Evolutionary conservation across 2,329 filamentous ascomycete species (phyloP), one percentile per base, ranked within the genome.

Genomic region (Camillea tinctor): DNA sequence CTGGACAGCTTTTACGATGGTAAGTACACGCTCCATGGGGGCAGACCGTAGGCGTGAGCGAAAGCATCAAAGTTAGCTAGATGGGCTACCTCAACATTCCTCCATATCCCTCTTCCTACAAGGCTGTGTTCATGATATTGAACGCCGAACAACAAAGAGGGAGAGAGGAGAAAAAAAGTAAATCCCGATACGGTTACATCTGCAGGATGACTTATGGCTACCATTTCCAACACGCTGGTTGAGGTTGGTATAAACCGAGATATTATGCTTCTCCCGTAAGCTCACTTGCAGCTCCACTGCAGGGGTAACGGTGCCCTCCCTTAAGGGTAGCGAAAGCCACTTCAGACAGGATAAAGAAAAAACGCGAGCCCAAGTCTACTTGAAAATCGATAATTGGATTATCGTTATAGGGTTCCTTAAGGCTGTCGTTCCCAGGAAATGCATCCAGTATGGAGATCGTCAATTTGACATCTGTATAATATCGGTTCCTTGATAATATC

Each of bases 391-490:
- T 57, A 55, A 54, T 61, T 57, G 50, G 55, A 51, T 26, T 20
- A 26, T 56, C 17, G 23, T 22, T 23, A 19, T 44, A n/a, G 15
- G 36, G 36, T 44, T 44, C 13, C 36, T n/a, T 44, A 44, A 44
- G 36, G 36, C 17, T 17, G 36, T 44, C 36, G 58, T 56, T 66
- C 65, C 65, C 65, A 67, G 53, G 60, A 63, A 60, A 67, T 66
- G 65, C 65, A 67, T 56, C 60, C 50, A 50, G 55, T 54, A 57
- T 53, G 50, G 55, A 55, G 60, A 64, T 65, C 63, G 55, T 58
- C 63, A 52, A 61, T 59, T 62, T 64, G 60, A 60, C 62, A 67
- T 60, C 60, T 64, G 64, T 66, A 67, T 67, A 67, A 64, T 63
- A 65, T 60, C 64, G 49, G 55, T 60, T 60, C 65, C 65, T 63